A percentile compares a stretch with the other conserved stretches of the same genome.
Evolutionary conservation across 2,329 filamentous ascomycete species (phyloP).

Genomic region (Celoporthe dispersa): DNA sequence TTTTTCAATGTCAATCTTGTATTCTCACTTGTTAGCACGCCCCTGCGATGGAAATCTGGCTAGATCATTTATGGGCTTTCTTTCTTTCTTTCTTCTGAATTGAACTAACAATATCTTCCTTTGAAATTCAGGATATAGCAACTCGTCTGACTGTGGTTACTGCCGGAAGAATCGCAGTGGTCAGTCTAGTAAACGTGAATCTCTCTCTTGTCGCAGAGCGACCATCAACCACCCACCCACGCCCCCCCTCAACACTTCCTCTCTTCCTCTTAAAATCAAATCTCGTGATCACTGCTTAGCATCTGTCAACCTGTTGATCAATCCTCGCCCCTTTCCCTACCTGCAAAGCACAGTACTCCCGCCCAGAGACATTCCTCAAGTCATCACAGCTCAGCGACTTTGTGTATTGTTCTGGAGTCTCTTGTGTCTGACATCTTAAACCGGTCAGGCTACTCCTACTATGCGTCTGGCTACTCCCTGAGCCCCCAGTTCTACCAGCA

Average conservation of each 20-base stretch:
- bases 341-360: not conserved
- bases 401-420: no score
- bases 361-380: not conserved
- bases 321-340: not conserved
- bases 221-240: not conserved
- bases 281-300: not conserved
- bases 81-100: no score
- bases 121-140: slow-evolving; percentile 51
- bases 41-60: not conserved
- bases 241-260: not conserved
- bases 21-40: not conserved
- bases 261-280: not conserved
- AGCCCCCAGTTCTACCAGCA: slow-evolving; percentile 71
- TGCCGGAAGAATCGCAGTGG: slow-evolving; percentile 53
- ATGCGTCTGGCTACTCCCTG: slow-evolving; percentile 64
- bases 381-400: not conserved
- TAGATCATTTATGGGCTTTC: not conserved
- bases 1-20: not conserved
- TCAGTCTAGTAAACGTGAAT: slow-evolving; percentile 55
- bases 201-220: slow-evolving; percentile 28
- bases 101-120: not conserved
- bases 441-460: slow-evolving; percentile 71
- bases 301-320: not conserved
- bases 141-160: slow-evolving; percentile 58
- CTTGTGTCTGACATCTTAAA: slow-evolving; percentile 19